A percentile compares a stretch with the other conserved stretches of the same genome.
Evolutionary conservation across 1,284 basidiomycete species (phyloP).

Genomic region (Naganishia albida): DNA sequence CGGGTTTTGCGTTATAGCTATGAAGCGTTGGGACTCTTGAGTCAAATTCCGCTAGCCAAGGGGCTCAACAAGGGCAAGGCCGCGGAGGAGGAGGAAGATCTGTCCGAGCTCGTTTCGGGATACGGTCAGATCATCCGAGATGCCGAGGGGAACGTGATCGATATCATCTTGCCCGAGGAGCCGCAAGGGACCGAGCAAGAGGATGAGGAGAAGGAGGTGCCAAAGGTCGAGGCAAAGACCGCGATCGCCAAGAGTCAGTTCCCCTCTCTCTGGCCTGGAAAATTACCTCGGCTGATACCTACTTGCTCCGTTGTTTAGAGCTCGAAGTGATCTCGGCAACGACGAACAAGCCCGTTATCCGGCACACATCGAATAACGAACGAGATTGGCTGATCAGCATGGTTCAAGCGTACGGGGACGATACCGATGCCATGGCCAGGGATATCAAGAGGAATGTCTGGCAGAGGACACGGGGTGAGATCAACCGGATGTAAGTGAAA

Average conservation of each 20-base stretch:
- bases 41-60: constrained; percentile 47
- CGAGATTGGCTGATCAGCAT: constrained; percentile 67
- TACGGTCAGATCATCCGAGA: constrained; percentile 85
- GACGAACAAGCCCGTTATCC: constrained; percentile 54
- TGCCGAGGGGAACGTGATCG: constrained; percentile 73
- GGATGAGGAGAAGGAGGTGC: constrained; percentile 44
- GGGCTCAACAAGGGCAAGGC: constrained; percentile 29
- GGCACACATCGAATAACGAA: constrained; percentile 73
- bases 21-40: constrained; percentile 51
- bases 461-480: constrained; percentile 83
- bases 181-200: constrained; percentile 53
- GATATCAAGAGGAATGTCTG: constrained; percentile 78
- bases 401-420: constrained; percentile 69
- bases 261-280: neutral
- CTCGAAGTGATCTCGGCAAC: constrained; percentile 48
- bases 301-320: constrained; percentile 36
- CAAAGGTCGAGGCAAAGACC: constrained; percentile 50
- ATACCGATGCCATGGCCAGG: constrained; percentile 73
- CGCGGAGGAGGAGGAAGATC: constrained; percentile 27
- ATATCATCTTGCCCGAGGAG: constrained; percentile 70
- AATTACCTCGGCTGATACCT: neutral
- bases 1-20: constrained; percentile 42
- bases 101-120: constrained; percentile 52
- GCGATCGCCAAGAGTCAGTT: constrained; percentile 53
- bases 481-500: constrained; percentile 58